A percentile compares a stretch with the other conserved stretches of the same genome.
Evolutionary conservation across 495 filamentous ascomycete genomes (phyloP).

Genomic region (Lasiosphaeria ovina): DNA sequence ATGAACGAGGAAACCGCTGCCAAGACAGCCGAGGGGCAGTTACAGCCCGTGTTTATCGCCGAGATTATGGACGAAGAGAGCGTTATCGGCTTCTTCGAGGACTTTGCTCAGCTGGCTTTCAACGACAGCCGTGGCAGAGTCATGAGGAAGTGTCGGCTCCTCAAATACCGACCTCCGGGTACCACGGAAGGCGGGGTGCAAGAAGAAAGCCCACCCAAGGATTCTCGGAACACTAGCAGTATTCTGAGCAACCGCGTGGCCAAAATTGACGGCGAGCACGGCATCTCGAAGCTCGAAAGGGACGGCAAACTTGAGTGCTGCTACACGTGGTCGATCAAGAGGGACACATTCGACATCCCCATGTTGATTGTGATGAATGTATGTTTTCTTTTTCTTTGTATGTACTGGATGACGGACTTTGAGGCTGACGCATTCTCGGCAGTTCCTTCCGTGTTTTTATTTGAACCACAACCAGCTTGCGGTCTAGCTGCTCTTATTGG

Average conservation of each 20-base stretch:
- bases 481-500: conserved; percentile 21
- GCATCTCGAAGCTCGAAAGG: conserved; percentile 71
- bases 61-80: conserved; percentile 93
- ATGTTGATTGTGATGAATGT: conserved; percentile 98
- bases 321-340: conserved; percentile 93
- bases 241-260: conserved; percentile 52
- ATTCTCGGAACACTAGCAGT: conserved; percentile 39
- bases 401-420: background rate
- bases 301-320: conserved; percentile 93
- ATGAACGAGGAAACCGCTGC: conserved; percentile 29
- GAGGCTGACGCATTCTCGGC: background rate
- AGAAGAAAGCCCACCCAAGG: conserved; percentile 36
- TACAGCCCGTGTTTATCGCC: conserved; percentile 80
- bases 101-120: conserved; percentile 89
- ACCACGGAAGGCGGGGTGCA: conserved; percentile 15
- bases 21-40: conserved; percentile 34
- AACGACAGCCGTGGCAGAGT: conserved; percentile 81
- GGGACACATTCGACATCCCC: conserved; percentile 97
- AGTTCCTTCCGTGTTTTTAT: conserved; percentile 55
- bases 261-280: conserved; percentile 71
- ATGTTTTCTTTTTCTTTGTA: conserved; percentile 40
- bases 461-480: conserved; percentile 48
- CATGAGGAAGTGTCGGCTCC: conserved; percentile 76
- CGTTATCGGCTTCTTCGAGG: conserved; percentile 92
- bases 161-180: conserved; percentile 76